Conservation (phyloP, 1,284 basidiomycete genomes). For the Gymnopus androsaceus region DNA sequence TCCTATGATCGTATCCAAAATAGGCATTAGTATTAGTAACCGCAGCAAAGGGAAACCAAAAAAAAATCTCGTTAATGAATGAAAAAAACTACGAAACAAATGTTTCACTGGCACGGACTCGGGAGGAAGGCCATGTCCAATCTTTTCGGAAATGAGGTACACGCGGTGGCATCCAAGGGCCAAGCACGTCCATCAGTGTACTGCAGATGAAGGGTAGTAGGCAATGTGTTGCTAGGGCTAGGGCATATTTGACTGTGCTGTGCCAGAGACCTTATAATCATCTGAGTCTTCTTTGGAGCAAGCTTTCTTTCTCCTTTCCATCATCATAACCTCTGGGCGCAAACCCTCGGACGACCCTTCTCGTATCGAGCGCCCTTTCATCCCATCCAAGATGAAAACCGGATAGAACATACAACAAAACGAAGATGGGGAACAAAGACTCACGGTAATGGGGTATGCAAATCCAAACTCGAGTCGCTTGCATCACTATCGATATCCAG, state of each 20-base stretch:
- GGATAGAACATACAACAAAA: constrained; percentile 7
- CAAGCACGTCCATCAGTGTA: not conserved
- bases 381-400: not conserved
- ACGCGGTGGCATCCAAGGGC: not conserved
- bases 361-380: no score
- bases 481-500: constrained; percentile 23
- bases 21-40: constrained; percentile 1
- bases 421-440: constrained; percentile 39
- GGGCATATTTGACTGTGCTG: no score
- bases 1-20: no score
- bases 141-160: not conserved
- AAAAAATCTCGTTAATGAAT: not conserved
- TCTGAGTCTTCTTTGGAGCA: no score
- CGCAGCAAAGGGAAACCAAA: not conserved
- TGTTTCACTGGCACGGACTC: no score
- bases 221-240: not conserved
- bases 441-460: constrained; percentile 78
- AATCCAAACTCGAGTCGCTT: constrained; percentile 71
- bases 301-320: no score
- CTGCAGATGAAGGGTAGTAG: not conserved
- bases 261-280: no score
- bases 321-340: no score
- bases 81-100: no score
- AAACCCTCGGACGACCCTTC: no score
- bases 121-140: not conserved